These are phyloP conservation scores for Syzygium oleosum DNA, from an alignment of 345 rosid genomes.

Conservation along the genomic window DNA sequence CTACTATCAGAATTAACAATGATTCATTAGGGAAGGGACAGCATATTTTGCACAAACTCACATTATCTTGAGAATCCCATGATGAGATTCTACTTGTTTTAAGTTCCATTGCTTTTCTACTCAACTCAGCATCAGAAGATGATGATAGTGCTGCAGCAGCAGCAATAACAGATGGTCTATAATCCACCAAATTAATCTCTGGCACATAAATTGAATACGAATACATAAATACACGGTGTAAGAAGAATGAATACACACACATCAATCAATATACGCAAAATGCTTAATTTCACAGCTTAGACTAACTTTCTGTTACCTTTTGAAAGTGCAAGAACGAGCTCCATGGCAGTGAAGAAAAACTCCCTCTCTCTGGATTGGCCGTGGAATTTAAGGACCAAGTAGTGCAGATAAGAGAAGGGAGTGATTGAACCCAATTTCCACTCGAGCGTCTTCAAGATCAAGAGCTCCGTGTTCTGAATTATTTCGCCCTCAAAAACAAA, in stretches of 20 bases:
- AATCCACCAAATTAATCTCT: constrained; percentile 54
- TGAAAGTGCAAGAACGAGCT: constrained; percentile 32
- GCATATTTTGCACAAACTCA: constrained; percentile 10
- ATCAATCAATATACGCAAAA: background rate
- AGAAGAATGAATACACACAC: background rate
- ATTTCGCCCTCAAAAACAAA: constrained; percentile 38
- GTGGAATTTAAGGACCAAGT: constrained; percentile 38
- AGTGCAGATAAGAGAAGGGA: constrained; percentile 63
- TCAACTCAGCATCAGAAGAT: constrained; percentile 32
- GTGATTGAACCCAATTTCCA: constrained; percentile 70
- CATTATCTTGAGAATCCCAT: constrained; percentile 43
- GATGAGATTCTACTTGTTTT: constrained; percentile 42
- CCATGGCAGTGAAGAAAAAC: constrained; percentile 31
- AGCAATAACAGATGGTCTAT: constrained; percentile 66
- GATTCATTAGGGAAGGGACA: background rate
- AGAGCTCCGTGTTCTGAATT: constrained; percentile 59
- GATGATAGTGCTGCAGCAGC: constrained; percentile 70
- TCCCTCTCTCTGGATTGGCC: constrained; percentile 20
- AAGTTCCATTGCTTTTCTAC: constrained; percentile 38
- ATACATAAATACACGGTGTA: background rate
- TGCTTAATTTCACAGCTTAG: background rate
- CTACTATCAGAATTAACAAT: constrained; percentile 2
- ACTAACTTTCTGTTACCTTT: constrained; percentile 33
- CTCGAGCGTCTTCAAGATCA: constrained; percentile 58
- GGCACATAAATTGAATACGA: constrained; percentile 1